A percentile compares a stretch with the other conserved stretches of the same genome.
Evolutionary conservation across 768 basidiomycete genomes (phyloP).

Genomic region (Chalciporus piperatus): DNA sequence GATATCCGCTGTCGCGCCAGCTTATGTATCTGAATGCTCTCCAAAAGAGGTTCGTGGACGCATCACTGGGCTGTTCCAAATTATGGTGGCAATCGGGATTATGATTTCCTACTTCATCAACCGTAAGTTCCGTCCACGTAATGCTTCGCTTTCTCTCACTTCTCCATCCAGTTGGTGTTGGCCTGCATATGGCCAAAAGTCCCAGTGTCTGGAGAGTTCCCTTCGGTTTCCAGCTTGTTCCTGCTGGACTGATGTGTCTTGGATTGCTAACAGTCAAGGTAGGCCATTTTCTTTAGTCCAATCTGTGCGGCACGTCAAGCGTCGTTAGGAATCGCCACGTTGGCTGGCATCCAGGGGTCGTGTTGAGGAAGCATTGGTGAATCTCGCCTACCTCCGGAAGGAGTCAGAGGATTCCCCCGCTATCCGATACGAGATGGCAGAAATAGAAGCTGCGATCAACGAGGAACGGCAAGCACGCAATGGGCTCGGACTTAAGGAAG

Average conservation of each 20-base stretch:
- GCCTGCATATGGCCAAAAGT: conserved; percentile 47
- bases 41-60: conserved; percentile 85
- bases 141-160: conserved; percentile 5
- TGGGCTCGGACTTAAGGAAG: conserved; percentile 64
- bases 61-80: conserved; percentile 83
- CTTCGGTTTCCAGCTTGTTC: conserved; percentile 73
- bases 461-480: conserved; percentile 67
- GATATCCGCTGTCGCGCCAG: conserved; percentile 81
- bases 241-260: conserved; percentile 65
- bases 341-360: conserved; percentile 69
- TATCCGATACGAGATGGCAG: conserved; percentile 63
- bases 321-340: conserved; percentile 63
- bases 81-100: conserved; percentile 80
- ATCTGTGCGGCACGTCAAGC: conserved; percentile 6
- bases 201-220: conserved; percentile 66
- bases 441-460: conserved; percentile 76
- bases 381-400: conserved; percentile 64
- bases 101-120: conserved; percentile 86
- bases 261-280: conserved; percentile 68
- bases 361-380: conserved; percentile 49
- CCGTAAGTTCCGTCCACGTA: conserved; percentile 41
- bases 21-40: conserved; percentile 83
- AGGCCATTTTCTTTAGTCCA: neutral
- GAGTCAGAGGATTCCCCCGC: conserved; percentile 39
- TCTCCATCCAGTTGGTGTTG: conserved; percentile 50